Conservation (phyloP, 148 eudicot genomes). For the Arctostaphylos glauca region DNA sequence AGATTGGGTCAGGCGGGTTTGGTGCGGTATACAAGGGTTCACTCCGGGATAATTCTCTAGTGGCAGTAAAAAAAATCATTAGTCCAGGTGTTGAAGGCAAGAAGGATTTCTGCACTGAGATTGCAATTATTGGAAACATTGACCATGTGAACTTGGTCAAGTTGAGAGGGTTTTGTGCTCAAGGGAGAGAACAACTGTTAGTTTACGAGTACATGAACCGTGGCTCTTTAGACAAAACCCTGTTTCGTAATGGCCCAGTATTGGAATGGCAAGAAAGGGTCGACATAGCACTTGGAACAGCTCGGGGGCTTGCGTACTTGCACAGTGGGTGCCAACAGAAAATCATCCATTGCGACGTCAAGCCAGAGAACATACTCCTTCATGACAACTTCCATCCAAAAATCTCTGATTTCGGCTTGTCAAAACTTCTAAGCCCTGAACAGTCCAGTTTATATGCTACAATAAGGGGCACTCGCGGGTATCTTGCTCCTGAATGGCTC, state of each 20-base stretch:
- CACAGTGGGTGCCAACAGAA: slow-evolving; percentile 72
- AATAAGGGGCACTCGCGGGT: slow-evolving; percentile 93
- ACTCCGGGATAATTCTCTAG: slow-evolving; percentile 50
- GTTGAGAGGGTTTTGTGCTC: slow-evolving; percentile 73
- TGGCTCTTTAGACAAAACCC: slow-evolving; percentile 67
- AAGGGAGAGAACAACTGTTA: slow-evolving; percentile 56
- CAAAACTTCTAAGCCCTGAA: slow-evolving; percentile 67
- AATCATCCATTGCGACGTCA: slow-evolving; percentile 84
- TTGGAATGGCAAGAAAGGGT: slow-evolving; percentile 88
- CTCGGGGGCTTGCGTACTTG: slow-evolving; percentile 79
- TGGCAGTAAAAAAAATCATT: slow-evolving; percentile 75
- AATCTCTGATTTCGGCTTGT: slow-evolving; percentile 82
- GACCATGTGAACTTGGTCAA: slow-evolving; percentile 80
- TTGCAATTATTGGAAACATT: slow-evolving; percentile 73
- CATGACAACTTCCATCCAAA: slow-evolving; percentile 58
- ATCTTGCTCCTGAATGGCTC: slow-evolving; percentile 94
- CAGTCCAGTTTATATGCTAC: slow-evolving; percentile 76
- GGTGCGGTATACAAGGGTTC: slow-evolving; percentile 72
- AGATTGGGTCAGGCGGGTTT: slow-evolving; percentile 79
- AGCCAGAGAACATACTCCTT: slow-evolving; percentile 82
- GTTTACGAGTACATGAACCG: slow-evolving; percentile 89
- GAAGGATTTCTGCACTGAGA: slow-evolving; percentile 76
- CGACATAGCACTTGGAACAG: slow-evolving; percentile 68
- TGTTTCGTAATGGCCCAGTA: slow-evolving; percentile 69
- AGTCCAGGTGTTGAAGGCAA: slow-evolving; percentile 59